phyloP scores from a whole-genome alignment of 2,329 filamentous ascomycete species.

The Claviceps monticola region DNA sequence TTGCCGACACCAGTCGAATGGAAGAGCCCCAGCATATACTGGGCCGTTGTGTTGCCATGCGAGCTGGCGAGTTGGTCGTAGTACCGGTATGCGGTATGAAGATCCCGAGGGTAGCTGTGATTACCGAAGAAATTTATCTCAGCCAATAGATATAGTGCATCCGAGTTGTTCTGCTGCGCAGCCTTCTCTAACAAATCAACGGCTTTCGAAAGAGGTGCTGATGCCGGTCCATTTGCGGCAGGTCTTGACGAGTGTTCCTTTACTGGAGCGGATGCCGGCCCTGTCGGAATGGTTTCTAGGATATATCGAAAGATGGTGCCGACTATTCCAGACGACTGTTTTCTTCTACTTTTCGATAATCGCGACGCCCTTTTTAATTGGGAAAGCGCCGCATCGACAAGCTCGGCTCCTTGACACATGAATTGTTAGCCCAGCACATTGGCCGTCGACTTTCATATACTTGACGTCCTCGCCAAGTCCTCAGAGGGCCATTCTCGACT shows the following conservation, averaged over 20 bases:
- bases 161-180: conserved; percentile 47
- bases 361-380: conserved; percentile 37
- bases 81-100: conserved; percentile 62
- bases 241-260: conserved; percentile 14
- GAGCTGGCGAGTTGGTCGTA: conserved; percentile 65
- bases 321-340: conserved; percentile 30
- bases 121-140: conserved; percentile 98
- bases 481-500: conserved; percentile 1
- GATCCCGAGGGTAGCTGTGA: conserved; percentile 73
- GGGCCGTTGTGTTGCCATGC: conserved; percentile 79
- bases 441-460: neutral
- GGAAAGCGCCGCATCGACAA: conserved; percentile 36
- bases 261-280: conserved; percentile 33
- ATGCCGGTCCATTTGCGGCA: conserved; percentile 19
- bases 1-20: conserved; percentile 85
- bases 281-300: conserved; percentile 34
- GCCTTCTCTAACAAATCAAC: conserved; percentile 39
- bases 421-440: neutral
- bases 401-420: conserved; percentile 30
- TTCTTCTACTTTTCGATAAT: conserved; percentile 28
- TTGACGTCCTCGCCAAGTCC: neutral
- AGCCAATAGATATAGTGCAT: conserved; percentile 79
- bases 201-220: conserved; percentile 30
- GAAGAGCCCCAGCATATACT: conserved; percentile 92
- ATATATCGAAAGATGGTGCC: conserved; percentile 29